Base-by-base conservation (phyloP, 306 rosid species). In the Vicia sativa region DNA sequence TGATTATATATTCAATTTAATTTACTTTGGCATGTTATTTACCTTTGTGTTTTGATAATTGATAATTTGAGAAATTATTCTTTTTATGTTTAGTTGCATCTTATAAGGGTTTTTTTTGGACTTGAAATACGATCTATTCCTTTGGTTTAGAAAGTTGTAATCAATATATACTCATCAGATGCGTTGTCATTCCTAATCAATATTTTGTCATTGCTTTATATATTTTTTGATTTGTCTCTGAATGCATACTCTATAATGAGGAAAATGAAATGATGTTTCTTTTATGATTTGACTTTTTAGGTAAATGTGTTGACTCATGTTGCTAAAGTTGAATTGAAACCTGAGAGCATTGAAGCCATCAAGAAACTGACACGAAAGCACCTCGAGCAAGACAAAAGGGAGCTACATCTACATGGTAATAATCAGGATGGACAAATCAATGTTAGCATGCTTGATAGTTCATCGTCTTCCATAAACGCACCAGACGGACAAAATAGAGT, bases 231-330 rank as follows among this genome's bases (percentile, higher is more conserved):
- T 59, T 41, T 65, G 19, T 23, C 14, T 60, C 12, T 28, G 8
- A 28, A 14, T 48, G 5, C 43, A 4, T 23, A 41, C 25, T 62
- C 49, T 43, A 37, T 11, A 2, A 63, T 23, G 62, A 65, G 14
- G 26, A 13, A 41, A 64, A 9, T 72, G 37, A 45, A 8, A 19
- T 11, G 25, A 5, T 7, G 15, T 58, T 53, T 38, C 38, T 28
- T n/a, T 18, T 11, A 10, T 39, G 2, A 38, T 18, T 60, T 75
- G 43, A 3, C 9, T 60, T 11, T 76, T 55, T 42, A 92, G 98
- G 93, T 92, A 42, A 86, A 92, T 81, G 76, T 89, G 58, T 77
- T 92, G 79, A 87, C 86, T 14, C 98, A 92, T 71, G 76, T 84
- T 37, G 77, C 86, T 64, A 72, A 84, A 71, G 81, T 85, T 56